Conservation (phyloP, 2,329 filamentous ascomycete species). For the Pestalotiopsis fici region DNA sequence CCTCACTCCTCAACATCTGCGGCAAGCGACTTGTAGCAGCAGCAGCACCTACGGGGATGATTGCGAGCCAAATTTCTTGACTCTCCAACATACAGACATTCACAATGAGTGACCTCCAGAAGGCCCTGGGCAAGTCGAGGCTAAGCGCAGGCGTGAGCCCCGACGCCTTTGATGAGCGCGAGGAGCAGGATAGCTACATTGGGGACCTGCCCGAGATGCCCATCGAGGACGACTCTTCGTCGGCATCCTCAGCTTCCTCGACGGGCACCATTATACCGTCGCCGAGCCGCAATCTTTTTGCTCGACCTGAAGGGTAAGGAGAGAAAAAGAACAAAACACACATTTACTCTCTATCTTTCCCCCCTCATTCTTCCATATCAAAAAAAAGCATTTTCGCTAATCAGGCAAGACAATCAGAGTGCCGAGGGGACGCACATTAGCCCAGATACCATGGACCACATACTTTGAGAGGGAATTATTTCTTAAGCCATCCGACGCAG, state of each 20-base stretch:
- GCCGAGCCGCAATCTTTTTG: slow-evolving; percentile 71
- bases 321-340: too few species aligned
- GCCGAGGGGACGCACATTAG: slow-evolving; percentile 54
- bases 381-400: neutral
- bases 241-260: slow-evolving; percentile 85
- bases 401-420: slow-evolving; percentile 34
- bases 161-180: slow-evolving; percentile 51
- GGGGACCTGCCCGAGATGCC: slow-evolving; percentile 44
- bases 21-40: neutral
- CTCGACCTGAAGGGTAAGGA: slow-evolving; percentile 65
- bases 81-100: neutral
- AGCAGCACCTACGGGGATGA: neutral
- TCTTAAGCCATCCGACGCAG: slow-evolving; percentile 50
- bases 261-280: slow-evolving; percentile 89
- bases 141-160: slow-evolving; percentile 51
- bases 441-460: slow-evolving; percentile 79
- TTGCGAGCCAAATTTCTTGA: neutral
- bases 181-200: slow-evolving; percentile 38
- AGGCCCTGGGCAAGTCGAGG: slow-evolving; percentile 76
- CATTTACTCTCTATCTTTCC: neutral
- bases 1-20: neutral
- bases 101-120: slow-evolving; percentile 85
- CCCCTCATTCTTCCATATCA: neutral
- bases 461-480: slow-evolving; percentile 90
- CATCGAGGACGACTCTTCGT: slow-evolving; percentile 70